A percentile compares a stretch with the other conserved stretches of the same genome.
Evolutionary conservation across 1,139 yeast genomes (phyloP).

Genomic region (Yamadazyma dushanensis): DNA sequence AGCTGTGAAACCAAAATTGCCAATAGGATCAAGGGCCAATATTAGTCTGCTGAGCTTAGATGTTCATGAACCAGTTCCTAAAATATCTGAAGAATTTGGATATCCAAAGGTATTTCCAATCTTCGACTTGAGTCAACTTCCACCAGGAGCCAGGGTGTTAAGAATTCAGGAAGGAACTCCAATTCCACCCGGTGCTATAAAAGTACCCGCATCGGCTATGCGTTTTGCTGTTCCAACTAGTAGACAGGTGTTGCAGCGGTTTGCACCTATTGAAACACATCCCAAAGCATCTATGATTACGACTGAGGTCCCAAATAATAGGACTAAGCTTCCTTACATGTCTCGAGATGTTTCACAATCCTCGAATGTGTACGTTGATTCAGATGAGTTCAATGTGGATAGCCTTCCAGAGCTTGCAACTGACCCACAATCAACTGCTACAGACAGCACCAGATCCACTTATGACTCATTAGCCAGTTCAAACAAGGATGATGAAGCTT

Average conservation of each 20-base stretch:
- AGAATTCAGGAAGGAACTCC: slow-evolving; percentile 26
- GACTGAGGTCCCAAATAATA: too few relatives aligned
- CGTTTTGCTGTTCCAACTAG: not conserved
- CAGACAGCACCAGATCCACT: slow-evolving; percentile 2
- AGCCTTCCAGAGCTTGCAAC: too few relatives aligned
- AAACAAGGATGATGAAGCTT: slow-evolving; percentile 3
- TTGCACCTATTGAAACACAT: not conserved
- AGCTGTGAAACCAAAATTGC: too few relatives aligned
- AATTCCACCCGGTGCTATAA: slow-evolving; percentile 7
- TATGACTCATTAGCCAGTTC: not conserved
- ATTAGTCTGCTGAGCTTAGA: too few relatives aligned
- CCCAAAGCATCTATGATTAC: too few relatives aligned
- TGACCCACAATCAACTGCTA: too few relatives aligned
- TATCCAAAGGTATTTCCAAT: slow-evolving; percentile 2
- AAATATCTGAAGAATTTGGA: not conserved
- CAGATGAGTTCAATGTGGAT: too few relatives aligned
- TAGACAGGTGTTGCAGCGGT: not conserved
- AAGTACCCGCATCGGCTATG: slow-evolving; percentile 4
- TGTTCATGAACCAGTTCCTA: too few relatives aligned
- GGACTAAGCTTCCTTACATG: too few relatives aligned
- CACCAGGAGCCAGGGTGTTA: slow-evolving; percentile 18
- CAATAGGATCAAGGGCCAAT: too few relatives aligned
- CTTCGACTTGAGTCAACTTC: slow-evolving; percentile 8
- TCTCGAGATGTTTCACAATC: too few relatives aligned
- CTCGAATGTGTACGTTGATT: too few relatives aligned